These are phyloP conservation scores for rapeseed (Brassica napus) DNA, from an alignment of 345 rosid species.

Conservation along the genomic window DNA sequence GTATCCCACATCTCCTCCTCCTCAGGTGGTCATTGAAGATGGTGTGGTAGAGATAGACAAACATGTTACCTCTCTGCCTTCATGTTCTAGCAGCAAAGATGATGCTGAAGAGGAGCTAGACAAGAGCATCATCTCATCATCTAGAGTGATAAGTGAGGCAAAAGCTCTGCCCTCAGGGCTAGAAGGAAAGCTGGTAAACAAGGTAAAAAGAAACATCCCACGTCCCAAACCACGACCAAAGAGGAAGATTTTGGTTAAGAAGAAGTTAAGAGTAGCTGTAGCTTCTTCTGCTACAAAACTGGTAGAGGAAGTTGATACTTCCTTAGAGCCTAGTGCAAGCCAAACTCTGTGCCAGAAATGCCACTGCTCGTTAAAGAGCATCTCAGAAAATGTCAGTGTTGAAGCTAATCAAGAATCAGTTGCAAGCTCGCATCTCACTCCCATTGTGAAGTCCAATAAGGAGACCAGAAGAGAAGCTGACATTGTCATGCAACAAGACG, in stretches of 20 bases:
- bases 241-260: conserved; percentile 56
- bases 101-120: conserved; percentile 41
- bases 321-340: conserved; percentile 42
- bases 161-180: conserved; percentile 39
- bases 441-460: conserved; percentile 26
- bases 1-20: background rate
- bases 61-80: conserved; percentile 37
- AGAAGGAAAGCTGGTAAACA: conserved; percentile 48
- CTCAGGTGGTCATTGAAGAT: conserved; percentile 18
- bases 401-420: conserved; percentile 26
- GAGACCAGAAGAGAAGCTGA: conserved; percentile 46
- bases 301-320: conserved; percentile 34
- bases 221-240: conserved; percentile 58
- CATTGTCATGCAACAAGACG: no score
- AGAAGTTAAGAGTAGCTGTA: conserved; percentile 53
- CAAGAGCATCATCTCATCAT: conserved; percentile 35
- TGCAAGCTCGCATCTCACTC: background rate
- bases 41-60: conserved; percentile 26
- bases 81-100: conserved; percentile 39
- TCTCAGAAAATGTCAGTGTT: no score
- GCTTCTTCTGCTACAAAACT: conserved; percentile 40
- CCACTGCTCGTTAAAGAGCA: conserved; percentile 50
- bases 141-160: conserved; percentile 44
- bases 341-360: conserved; percentile 80
- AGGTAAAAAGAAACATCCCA: conserved; percentile 51